These are phyloP conservation scores for Plasmodium chabaudi DNA, from an alignment of 169 alveolate genomes.

Conservation along the genomic window DNA sequence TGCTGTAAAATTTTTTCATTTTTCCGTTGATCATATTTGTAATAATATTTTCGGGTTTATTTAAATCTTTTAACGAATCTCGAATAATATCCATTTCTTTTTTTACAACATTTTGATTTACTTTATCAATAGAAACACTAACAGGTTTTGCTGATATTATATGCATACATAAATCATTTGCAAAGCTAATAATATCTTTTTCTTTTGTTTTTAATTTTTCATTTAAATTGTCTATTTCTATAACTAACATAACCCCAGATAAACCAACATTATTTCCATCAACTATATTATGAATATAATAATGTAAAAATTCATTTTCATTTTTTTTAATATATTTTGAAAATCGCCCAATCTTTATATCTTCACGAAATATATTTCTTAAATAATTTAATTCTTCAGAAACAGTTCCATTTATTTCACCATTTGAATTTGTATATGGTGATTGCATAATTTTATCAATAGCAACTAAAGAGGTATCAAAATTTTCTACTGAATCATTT, in stretches of 20 bases:
- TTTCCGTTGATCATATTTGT: slow-evolving; percentile 56
- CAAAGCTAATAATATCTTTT: slow-evolving; percentile 20
- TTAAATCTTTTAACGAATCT: slow-evolving; percentile 26
- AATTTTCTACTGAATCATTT: background rate
- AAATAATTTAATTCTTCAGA: slow-evolving; percentile 51
- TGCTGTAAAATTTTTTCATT: slow-evolving; percentile 36
- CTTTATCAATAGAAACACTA: slow-evolving; percentile 25
- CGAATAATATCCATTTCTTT: slow-evolving; percentile 49
- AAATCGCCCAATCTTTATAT: slow-evolving; percentile 48
- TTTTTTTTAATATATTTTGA: slow-evolving; percentile 25
- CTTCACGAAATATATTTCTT: slow-evolving; percentile 65
- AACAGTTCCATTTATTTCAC: slow-evolving; percentile 3
- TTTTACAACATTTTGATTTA: slow-evolving; percentile 26
- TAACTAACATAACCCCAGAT: slow-evolving; percentile 61
- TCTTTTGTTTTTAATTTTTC: slow-evolving; percentile 35
- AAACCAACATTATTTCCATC: slow-evolving; percentile 26
- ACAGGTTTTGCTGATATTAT: slow-evolving; percentile 64
- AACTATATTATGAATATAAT: slow-evolving; percentile 39
- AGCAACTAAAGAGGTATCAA: background rate
- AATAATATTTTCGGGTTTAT: slow-evolving; percentile 44
- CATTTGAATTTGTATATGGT: slow-evolving; percentile 17
- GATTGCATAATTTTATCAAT: background rate
- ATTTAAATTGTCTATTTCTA: slow-evolving; percentile 16
- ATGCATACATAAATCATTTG: slow-evolving; percentile 65
- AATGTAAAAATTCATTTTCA: slow-evolving; percentile 56